Percentiles rank a stretch among this genome's conserved stretches.
phyloP scores from a whole-genome alignment of 2,329 filamentous ascomycete species.

The Onygenales sp. region DNA sequence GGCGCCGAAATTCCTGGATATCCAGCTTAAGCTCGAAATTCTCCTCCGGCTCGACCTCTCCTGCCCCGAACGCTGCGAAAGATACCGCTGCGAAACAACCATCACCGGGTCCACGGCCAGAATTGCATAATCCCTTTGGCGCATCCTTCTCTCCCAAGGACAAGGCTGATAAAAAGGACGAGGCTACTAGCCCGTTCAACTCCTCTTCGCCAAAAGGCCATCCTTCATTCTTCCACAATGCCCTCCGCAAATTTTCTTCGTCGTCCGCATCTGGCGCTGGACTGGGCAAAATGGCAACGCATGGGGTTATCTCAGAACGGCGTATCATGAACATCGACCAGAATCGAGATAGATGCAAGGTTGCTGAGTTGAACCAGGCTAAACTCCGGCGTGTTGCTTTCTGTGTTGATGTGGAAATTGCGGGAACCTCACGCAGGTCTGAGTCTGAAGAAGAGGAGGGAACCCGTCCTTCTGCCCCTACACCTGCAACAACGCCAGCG shows the following conservation, averaged over 20 bases:
- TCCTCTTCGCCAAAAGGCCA: conserved; percentile 65
- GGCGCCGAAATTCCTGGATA: conserved; percentile 77
- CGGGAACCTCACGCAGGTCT: conserved; percentile 68
- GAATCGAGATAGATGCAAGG: conserved; percentile 66
- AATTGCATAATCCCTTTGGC: conserved; percentile 35
- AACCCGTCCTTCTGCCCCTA: not conserved
- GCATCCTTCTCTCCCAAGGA: conserved; percentile 32
- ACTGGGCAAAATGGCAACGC: conserved; percentile 43
- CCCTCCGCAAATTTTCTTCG: conserved; percentile 73
- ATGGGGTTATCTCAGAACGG: conserved; percentile 54
- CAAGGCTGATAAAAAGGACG: conserved; percentile 34
- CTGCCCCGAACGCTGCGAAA: conserved; percentile 26
- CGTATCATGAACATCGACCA: conserved; percentile 76
- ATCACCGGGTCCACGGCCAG: conserved; percentile 21
- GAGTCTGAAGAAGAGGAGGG: conserved; percentile 45
- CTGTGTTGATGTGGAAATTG: conserved; percentile 95
- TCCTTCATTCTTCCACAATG: conserved; percentile 67
- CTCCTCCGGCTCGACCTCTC: conserved; percentile 47
- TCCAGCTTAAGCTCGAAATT: conserved; percentile 90
- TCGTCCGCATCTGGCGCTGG: conserved; percentile 28
- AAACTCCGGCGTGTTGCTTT: conserved; percentile 87
- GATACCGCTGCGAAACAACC: conserved; percentile 21
- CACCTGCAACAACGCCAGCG: not conserved
- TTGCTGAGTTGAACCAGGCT: conserved; percentile 67
- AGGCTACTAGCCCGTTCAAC: conserved; percentile 21